Percentiles rank a stretch among this genome's conserved stretches.
These are phyloP conservation scores for Escallonia rubra DNA, from an alignment of 129 eudicot genomes.

Conservation along the genomic window DNA sequence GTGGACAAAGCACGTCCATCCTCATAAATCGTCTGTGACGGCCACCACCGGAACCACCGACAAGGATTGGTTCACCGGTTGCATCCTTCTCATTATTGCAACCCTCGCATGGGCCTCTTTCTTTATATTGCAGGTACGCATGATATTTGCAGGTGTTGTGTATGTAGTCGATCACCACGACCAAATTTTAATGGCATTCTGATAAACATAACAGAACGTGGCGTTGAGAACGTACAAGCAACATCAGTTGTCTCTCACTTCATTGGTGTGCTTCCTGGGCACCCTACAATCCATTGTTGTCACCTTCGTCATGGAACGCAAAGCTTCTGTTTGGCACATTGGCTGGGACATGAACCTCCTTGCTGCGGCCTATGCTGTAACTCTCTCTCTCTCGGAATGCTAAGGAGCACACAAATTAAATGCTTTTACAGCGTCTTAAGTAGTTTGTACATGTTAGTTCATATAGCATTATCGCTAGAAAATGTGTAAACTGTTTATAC, in stretches of 20 bases:
- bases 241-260: conserved; percentile 10
- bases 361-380: conserved; percentile 15
- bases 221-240: conserved; percentile 6
- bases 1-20: conserved; percentile 13
- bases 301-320: conserved; percentile 12
- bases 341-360: conserved; percentile 19
- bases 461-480: too few relatives aligned
- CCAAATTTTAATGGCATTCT: background rate
- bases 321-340: conserved; percentile 2
- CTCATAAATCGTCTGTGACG: background rate
- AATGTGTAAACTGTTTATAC: too few relatives aligned
- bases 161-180: background rate
- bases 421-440: background rate
- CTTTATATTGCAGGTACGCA: conserved; percentile 11
- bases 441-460: too few relatives aligned
- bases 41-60: conserved; percentile 2
- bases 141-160: background rate
- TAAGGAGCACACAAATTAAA: background rate
- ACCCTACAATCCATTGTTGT: conserved; percentile 13
- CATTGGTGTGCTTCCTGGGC: conserved; percentile 16
- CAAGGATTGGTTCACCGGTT: conserved; percentile 15
- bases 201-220: background rate
- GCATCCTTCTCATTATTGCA: conserved; percentile 12
- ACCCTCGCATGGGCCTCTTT: conserved; percentile 18
- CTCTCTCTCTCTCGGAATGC: background rate